A percentile compares a stretch with the other conserved stretches of the same genome.
phyloP scores from a whole-genome alignment of 1,284 basidiomycete genomes.

The Ustilago curta region DNA sequence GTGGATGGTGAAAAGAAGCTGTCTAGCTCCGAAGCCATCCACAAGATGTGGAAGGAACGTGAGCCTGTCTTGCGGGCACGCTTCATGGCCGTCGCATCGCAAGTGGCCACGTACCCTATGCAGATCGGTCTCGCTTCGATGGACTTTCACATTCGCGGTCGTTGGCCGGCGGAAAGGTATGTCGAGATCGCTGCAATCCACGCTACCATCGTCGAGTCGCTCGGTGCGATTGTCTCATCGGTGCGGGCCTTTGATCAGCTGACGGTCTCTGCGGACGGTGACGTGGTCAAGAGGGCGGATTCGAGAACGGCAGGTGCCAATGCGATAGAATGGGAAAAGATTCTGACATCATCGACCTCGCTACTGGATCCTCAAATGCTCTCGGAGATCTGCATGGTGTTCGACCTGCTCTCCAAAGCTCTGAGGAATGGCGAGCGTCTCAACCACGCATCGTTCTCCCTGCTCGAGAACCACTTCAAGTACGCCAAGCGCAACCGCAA shows the following conservation, averaged over 20 bases:
- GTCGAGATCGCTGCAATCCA: conserved; percentile 69
- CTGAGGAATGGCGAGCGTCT: conserved; percentile 49
- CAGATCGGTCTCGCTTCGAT: conserved; percentile 72
- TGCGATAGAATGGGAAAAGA: conserved; percentile 44
- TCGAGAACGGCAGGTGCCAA: not conserved
- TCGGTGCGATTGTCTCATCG: conserved; percentile 33
- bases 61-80: conserved; percentile 60
- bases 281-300: not conserved
- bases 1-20: conserved; percentile 49
- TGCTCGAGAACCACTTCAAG: conserved; percentile 44
- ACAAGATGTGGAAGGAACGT: conserved; percentile 28
- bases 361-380: conserved; percentile 55
- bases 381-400: conserved; percentile 49
- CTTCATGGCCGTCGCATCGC: conserved; percentile 71
- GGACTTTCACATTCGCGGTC: conserved; percentile 71
- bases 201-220: conserved; percentile 53
- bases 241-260: conserved; percentile 32
- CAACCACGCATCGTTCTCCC: conserved; percentile 34
- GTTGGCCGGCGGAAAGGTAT: conserved; percentile 74
- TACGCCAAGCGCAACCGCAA: conserved; percentile 31
- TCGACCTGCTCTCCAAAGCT: conserved; percentile 51
- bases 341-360: conserved; percentile 42
- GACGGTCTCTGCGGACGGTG: conserved; percentile 4
- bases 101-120: conserved; percentile 69
- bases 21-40: conserved; percentile 33